Base-by-base conservation (phyloP, 805 yeast species). In the Candida lessepsii region DNA sequence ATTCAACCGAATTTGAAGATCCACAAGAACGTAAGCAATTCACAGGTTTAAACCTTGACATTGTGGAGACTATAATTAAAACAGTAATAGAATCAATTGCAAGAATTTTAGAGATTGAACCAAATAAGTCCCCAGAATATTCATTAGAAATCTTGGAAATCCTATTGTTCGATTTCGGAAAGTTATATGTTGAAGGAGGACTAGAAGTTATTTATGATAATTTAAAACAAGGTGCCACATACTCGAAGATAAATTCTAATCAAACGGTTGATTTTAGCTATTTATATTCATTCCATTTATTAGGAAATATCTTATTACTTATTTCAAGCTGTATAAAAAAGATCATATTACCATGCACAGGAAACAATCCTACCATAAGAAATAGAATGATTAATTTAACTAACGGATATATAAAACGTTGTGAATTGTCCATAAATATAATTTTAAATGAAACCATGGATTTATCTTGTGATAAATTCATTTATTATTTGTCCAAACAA, bases 31-130 rank as follows among this genome's bases (percentile, higher is more conserved):
- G 32, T 6, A 41, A 39, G 29, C 29, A 37, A 17, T 55, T 46
- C 31, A 44, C 55, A 2, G 52, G 52, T 11, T 47, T 75, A 32
- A 67, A 70, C 21, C 55, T 82, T 5, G 51, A 62, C 11, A 63
- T 70, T 18, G 80, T 86, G 2, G 90, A 86, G 48, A 64, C 70
- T 3, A 75, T 86, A 41, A 65, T 88, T 29, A 81, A 80, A 48
- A 76, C 85, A 13, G 75, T 82, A 6, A 83, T 87, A 25, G 97
- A 89, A 60, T 74, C 90, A 1, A 68, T 88, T 4, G 83, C 90
- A 2, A 71, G 96, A 54, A 70, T 83, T 3, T 72, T 86, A 52
- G 96, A 88, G 56, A 65, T 87, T 27, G 71, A 81, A 0, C 86
- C 91, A 1, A 65, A 66, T 19, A 79, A 75, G 42, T 68, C 85